phyloP scores from a whole-genome alignment of 495 filamentous ascomycete genomes.

The Thozetella sp. region DNA sequence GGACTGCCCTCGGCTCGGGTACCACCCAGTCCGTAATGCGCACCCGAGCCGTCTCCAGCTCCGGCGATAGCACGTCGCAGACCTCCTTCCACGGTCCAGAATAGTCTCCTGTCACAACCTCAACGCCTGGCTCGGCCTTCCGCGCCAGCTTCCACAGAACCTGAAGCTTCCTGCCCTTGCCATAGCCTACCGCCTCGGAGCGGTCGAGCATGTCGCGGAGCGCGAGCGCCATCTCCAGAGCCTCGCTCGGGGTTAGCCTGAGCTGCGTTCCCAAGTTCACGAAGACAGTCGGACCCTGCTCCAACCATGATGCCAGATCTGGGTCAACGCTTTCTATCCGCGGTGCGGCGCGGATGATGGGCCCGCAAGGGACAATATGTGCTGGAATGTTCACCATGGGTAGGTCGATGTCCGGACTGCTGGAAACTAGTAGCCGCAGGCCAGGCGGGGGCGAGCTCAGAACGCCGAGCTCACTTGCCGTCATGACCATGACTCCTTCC shows the following conservation, averaged over 20 bases:
- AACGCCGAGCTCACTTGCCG: not conserved
- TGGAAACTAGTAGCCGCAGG: constrained; percentile 23
- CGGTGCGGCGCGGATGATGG: constrained; percentile 42
- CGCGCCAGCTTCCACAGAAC: constrained; percentile 44
- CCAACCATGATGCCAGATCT: constrained; percentile 34
- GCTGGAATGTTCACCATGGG: constrained; percentile 31
- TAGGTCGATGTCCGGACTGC: constrained; percentile 24
- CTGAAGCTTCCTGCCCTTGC: constrained; percentile 22
- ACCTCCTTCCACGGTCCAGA: constrained; percentile 10
- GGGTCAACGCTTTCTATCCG: constrained; percentile 29
- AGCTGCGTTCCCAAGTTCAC: constrained; percentile 40
- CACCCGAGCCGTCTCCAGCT: constrained; percentile 22
- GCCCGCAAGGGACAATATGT: constrained; percentile 51
- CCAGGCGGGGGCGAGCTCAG: not conserved
- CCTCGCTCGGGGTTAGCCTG: constrained; percentile 6
- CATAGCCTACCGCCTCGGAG: constrained; percentile 5
- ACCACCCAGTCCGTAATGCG: constrained; percentile 36
- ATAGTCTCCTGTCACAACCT: not conserved
- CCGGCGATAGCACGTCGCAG: constrained; percentile 9
- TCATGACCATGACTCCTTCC: constrained; percentile 1
- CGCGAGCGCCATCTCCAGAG: constrained; percentile 30
- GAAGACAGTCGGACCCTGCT: constrained; percentile 30
- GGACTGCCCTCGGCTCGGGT: constrained; percentile 35
- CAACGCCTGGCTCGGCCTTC: constrained; percentile 6
- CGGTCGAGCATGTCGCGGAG: constrained; percentile 27